Conservation (phyloP, 306 rosid genomes). For the Cucumis sativus region DNA sequence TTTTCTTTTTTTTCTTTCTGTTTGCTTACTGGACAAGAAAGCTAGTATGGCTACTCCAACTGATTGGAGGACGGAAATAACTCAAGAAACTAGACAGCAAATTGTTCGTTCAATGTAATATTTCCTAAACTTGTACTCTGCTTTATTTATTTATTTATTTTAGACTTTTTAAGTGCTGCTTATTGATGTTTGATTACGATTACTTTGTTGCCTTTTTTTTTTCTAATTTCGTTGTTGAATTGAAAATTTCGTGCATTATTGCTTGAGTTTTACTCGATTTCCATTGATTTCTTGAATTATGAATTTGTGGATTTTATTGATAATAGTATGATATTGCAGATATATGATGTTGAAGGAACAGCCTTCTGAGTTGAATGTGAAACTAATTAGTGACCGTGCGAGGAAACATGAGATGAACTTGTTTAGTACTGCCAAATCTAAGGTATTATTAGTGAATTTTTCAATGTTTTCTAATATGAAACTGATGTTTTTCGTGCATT, state of each 20-base stretch:
- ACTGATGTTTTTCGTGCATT: not conserved
- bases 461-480: not conserved
- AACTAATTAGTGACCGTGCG: not conserved
- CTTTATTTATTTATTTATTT: not conserved
- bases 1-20: not conserved
- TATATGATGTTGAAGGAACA: not conserved
- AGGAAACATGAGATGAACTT: not conserved
- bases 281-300: not conserved
- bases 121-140: not conserved
- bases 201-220: not conserved
- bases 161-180: not conserved
- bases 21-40: not conserved
- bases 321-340: not conserved
- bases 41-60: not conserved
- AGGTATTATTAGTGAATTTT: not conserved
- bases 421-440: not conserved
- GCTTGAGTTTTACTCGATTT: not conserved
- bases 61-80: not conserved
- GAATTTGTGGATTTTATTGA: not conserved
- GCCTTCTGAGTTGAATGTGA: too few relatives aligned
- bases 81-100: not conserved
- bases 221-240: not conserved
- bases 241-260: not conserved
- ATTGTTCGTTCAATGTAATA: not conserved
- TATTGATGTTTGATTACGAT: not conserved